Evolutionary conservation across 2,329 filamentous ascomycete genomes (phyloP).

Genomic region (Beauveria asiatica): DNA sequence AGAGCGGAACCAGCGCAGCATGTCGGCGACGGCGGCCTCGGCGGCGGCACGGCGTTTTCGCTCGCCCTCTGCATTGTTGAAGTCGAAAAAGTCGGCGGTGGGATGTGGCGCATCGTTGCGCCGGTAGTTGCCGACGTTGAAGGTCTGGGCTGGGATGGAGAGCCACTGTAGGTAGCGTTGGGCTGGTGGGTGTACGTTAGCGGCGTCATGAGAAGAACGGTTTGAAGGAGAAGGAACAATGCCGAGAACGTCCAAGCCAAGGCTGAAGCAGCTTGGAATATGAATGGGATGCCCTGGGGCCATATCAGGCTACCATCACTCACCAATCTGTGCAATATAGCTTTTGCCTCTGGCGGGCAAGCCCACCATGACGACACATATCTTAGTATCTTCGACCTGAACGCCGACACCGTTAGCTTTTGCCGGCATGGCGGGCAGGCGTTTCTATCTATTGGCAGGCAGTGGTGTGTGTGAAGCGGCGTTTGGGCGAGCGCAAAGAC

Average conservation of each 20-base stretch:
- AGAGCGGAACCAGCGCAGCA: slow-evolving; percentile 83
- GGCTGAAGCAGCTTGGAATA: too few species aligned
- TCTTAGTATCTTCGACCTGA: slow-evolving; percentile 90
- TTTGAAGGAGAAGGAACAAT: not conserved
- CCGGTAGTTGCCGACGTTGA: slow-evolving; percentile 96
- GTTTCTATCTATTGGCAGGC: not conserved
- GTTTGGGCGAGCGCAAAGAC: not conserved
- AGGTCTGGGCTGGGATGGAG: slow-evolving; percentile 84
- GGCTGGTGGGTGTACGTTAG: slow-evolving; percentile 39
- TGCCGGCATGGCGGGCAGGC: slow-evolving; percentile 30
- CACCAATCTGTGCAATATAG: slow-evolving; percentile 95
- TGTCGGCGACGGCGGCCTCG: slow-evolving; percentile 84
- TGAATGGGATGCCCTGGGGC: not conserved
- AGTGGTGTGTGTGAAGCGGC: slow-evolving; percentile 3
- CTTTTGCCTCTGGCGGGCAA: slow-evolving; percentile 93
- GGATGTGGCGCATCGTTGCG: slow-evolving; percentile 84
- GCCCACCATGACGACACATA: slow-evolving; percentile 98
- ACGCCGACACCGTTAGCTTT: slow-evolving; percentile 60
- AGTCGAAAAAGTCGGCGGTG: slow-evolving; percentile 91
- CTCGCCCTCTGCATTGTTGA: slow-evolving; percentile 80
- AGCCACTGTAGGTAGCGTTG: slow-evolving; percentile 95
- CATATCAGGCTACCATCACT: slow-evolving; percentile 20
- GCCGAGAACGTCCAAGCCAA: not conserved
- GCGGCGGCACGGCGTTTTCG: slow-evolving; percentile 79
- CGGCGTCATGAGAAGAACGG: not conserved